A percentile compares a stretch with the other conserved stretches of the same genome.
phyloP scores from a whole-genome alignment of 2,329 filamentous ascomycete species.

The Verticillium zaregamsianum region DNA sequence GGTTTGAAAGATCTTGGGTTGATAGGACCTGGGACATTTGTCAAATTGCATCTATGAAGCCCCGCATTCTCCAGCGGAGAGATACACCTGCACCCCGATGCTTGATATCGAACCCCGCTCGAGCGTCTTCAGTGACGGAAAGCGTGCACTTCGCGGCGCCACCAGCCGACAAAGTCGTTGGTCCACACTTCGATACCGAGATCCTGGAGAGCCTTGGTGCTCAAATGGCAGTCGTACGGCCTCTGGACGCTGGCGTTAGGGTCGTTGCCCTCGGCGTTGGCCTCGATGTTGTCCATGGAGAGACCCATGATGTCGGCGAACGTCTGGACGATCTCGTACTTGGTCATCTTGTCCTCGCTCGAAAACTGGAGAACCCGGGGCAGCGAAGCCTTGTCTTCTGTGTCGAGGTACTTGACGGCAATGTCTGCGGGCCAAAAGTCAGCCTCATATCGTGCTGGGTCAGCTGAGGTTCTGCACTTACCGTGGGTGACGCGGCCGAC shows the following conservation, averaged over 20 bases:
- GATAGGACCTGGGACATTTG: too few species aligned
- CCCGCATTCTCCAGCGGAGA: too few species aligned
- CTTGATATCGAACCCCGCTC: neutral
- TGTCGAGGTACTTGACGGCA: conserved; percentile 60
- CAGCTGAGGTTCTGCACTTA: conserved; percentile 26
- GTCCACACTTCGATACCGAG: conserved; percentile 72
- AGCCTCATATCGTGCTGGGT: neutral
- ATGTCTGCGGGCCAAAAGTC: conserved; percentile 49
- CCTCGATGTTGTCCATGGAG: conserved; percentile 61
- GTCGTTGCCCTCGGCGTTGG: conserved; percentile 69
- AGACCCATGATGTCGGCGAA: conserved; percentile 79
- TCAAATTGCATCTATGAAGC: too few species aligned
- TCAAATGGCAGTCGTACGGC: conserved; percentile 85
- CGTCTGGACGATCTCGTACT: conserved; percentile 79
- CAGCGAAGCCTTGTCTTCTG: conserved; percentile 45
- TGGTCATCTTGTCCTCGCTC: conserved; percentile 81
- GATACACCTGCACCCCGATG: too few species aligned
- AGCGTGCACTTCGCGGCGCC: conserved; percentile 61
- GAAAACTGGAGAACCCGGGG: conserved; percentile 78
- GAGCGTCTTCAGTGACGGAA: conserved; percentile 44
- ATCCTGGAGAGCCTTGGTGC: conserved; percentile 67
- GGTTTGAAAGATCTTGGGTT: too few species aligned
- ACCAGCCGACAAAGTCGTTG: conserved; percentile 76
- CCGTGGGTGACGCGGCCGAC: conserved; percentile 72
- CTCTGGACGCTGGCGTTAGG: conserved; percentile 68